These are phyloP conservation scores for Cardamine occulta DNA, from an alignment of 345 rosid species.

Conservation along the genomic window DNA sequence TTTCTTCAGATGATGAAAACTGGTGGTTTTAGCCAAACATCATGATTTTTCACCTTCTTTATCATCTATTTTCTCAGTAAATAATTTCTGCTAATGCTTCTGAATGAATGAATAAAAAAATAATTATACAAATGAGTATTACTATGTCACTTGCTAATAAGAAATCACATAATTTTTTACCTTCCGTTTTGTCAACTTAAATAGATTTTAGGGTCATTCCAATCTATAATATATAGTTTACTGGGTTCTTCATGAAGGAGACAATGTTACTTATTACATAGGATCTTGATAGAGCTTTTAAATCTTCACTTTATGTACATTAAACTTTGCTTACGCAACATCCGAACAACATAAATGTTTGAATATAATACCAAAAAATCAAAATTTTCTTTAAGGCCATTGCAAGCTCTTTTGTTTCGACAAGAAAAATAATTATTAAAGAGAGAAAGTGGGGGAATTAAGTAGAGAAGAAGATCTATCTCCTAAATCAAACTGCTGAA, in stretches of 20 bases:
- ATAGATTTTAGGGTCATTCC: background rate
- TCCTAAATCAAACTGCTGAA: slow-evolving; percentile 34
- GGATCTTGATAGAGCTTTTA: slow-evolving; percentile 2
- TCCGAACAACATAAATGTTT: slow-evolving; percentile 10
- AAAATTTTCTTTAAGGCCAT: slow-evolving; percentile 25
- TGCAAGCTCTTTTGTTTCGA: slow-evolving; percentile 27
- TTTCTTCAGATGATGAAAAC: slow-evolving; percentile 47
- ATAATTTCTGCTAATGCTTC: slow-evolving; percentile 3
- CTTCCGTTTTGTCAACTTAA: background rate
- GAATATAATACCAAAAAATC: slow-evolving; percentile 18
- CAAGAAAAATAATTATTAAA: slow-evolving; percentile 12
- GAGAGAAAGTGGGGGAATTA: slow-evolving; percentile 17
- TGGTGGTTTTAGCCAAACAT: slow-evolving; percentile 30
- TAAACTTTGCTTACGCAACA: slow-evolving; percentile 17
- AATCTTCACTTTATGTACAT: slow-evolving; percentile 18
- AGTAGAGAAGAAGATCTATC: slow-evolving; percentile 26
- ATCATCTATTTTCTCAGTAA: slow-evolving; percentile 11
- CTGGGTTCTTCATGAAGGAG: background rate
- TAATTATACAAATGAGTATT: background rate
- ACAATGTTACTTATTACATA: background rate
- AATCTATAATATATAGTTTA: background rate
- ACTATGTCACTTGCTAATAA: background rate
- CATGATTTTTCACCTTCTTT: background rate
- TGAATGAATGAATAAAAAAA: background rate
- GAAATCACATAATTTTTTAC: background rate